Conservation (phyloP, 306 rosid species). For the Cicer yamashitae region DNA sequence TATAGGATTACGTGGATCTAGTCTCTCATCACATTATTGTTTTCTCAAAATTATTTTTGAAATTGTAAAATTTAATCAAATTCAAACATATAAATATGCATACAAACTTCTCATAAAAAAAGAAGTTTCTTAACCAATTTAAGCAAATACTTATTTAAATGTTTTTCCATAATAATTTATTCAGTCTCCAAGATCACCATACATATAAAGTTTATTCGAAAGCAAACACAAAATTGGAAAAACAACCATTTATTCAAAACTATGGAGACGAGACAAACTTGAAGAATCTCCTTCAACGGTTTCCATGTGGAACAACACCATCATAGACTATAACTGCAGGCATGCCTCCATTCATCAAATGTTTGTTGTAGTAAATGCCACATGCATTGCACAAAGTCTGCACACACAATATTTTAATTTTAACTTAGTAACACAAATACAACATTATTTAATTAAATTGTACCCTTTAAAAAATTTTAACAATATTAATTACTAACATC, state of each 20-base stretch:
- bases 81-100: too few relatives aligned
- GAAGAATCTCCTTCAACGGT: background rate
- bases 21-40: too few relatives aligned
- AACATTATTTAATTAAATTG: too few relatives aligned
- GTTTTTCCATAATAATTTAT: background rate
- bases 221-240: conserved; percentile 4
- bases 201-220: background rate
- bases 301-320: background rate
- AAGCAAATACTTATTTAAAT: too few relatives aligned
- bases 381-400: conserved; percentile 54
- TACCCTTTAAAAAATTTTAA: too few relatives aligned
- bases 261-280: background rate
- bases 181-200: background rate
- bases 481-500: too few relatives aligned
- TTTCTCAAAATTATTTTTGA: too few relatives aligned
- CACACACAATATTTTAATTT: background rate
- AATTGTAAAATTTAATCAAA: too few relatives aligned
- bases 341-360: background rate
- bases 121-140: too few relatives aligned
- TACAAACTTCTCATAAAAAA: too few relatives aligned
- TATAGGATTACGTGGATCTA: too few relatives aligned
- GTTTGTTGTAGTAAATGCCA: conserved; percentile 47
- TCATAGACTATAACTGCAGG: background rate
- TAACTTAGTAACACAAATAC: too few relatives aligned
- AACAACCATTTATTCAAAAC: background rate